phyloP scores from a whole-genome alignment of 352 stramenopile species.

The Phytophthora citricola region DNA sequence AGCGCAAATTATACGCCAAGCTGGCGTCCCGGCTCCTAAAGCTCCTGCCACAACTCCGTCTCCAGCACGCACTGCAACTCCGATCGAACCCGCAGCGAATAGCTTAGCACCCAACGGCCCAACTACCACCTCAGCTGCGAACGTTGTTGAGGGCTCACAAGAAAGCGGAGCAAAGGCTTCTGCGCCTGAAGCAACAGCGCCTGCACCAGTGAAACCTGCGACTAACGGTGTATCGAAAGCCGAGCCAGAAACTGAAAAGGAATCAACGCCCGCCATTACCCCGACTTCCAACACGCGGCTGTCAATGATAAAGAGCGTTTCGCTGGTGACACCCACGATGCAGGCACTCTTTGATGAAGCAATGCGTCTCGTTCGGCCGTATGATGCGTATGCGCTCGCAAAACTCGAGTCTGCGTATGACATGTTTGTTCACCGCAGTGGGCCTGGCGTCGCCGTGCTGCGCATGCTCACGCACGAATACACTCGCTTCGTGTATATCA shows the following conservation, averaged over 20 bases:
- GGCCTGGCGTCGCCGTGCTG: conserved; percentile 70
- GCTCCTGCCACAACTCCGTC: conserved; percentile 3
- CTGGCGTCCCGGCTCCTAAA: conserved; percentile 31
- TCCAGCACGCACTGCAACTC: neutral
- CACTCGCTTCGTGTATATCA: conserved; percentile 86
- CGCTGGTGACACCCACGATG: conserved; percentile 40
- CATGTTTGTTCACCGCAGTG: conserved; percentile 65
- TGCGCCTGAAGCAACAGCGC: neutral
- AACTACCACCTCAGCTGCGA: neutral
- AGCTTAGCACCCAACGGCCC: neutral
- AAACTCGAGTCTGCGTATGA: conserved; percentile 68
- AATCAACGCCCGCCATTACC: neutral
- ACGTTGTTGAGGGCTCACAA: conserved; percentile 1
- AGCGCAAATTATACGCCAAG: conserved; percentile 70
- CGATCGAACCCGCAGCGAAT: neutral
- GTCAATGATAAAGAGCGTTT: conserved; percentile 16
- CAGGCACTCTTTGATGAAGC: conserved; percentile 69
- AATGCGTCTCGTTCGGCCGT: conserved; percentile 65
- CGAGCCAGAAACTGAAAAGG: conserved; percentile 13
- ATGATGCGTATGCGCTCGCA: conserved; percentile 73
- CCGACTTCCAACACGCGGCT: conserved; percentile 5
- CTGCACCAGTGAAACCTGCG: neutral
- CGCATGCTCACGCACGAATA: conserved; percentile 83
- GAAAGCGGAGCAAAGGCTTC: neutral
- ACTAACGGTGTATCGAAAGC: conserved; percentile 9